Evolutionary conservation across 306 rosid species (phyloP).

Genomic region (Trifolium pratense): DNA sequence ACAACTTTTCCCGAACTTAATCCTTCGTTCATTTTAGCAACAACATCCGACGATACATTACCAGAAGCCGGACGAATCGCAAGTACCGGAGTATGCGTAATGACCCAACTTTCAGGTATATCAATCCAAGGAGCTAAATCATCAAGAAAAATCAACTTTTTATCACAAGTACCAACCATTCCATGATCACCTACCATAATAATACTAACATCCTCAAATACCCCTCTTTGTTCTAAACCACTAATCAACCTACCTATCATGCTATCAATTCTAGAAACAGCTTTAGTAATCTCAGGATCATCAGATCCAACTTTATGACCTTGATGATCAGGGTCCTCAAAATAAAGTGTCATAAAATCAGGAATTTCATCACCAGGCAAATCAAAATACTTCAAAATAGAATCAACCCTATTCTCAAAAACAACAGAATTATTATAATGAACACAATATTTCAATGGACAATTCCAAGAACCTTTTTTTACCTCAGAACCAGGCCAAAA

Average conservation of each 20-base stretch:
- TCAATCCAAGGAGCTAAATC: constrained; percentile 82
- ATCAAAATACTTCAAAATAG: constrained; percentile 68
- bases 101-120: constrained; percentile 68
- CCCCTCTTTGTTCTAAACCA: constrained; percentile 80
- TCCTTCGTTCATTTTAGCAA: constrained; percentile 77
- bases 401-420: constrained; percentile 83
- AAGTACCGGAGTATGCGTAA: constrained; percentile 65
- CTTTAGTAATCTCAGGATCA: constrained; percentile 82
- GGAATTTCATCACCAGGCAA: constrained; percentile 74
- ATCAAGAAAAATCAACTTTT: constrained; percentile 72
- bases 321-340: constrained; percentile 98
- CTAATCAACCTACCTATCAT: constrained; percentile 84
- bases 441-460: constrained; percentile 57
- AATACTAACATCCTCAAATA: constrained; percentile 82
- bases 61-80: constrained; percentile 74
- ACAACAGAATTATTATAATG: constrained; percentile 76
- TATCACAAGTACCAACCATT: constrained; percentile 98
- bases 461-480: constrained; percentile 86
- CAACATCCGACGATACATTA: constrained; percentile 50
- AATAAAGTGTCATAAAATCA: constrained; percentile 85
- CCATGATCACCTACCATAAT: constrained; percentile 98
- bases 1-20: constrained; percentile 79
- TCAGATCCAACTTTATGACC: constrained; percentile 93
- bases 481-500: constrained; percentile 99
- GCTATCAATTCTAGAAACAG: constrained; percentile 75